Conservation (phyloP, 2,329 filamentous ascomycete species). For the Aspergillus clavatus region DNA sequence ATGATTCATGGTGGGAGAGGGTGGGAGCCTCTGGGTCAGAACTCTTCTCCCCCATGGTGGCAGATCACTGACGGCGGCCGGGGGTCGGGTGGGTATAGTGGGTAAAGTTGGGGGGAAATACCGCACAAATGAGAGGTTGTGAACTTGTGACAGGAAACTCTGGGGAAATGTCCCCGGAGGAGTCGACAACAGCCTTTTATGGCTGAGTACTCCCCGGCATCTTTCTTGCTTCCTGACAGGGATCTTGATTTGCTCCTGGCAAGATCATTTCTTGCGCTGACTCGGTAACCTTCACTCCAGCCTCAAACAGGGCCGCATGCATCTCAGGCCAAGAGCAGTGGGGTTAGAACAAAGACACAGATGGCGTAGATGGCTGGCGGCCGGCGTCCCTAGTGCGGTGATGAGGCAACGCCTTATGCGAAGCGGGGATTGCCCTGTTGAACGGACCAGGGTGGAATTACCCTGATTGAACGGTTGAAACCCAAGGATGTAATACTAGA, state of each 20-base stretch:
- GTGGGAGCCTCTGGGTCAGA: slow-evolving; percentile 8
- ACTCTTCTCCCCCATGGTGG: slow-evolving; percentile 9
- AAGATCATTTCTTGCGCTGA: not conserved
- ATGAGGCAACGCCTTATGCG: not conserved
- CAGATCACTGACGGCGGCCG: not conserved
- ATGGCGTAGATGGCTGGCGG: not conserved
- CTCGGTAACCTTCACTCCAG: not conserved
- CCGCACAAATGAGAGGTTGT: not conserved
- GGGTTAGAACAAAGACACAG: not conserved
- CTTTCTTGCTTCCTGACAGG: not conserved
- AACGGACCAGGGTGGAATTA: not conserved
- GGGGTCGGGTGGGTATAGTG: not conserved
- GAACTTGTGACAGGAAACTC: not conserved
- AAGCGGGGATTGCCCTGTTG: not conserved
- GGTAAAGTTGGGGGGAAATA: not conserved
- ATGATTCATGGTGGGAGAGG: slow-evolving; percentile 3
- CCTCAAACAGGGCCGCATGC: not conserved
- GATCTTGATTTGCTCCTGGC: too few relatives aligned
- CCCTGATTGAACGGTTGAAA: not conserved
- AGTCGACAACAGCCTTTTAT: not conserved
- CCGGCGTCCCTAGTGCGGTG: not conserved
- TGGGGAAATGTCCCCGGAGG: not conserved
- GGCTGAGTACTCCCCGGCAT: not conserved
- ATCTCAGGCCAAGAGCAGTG: not conserved
- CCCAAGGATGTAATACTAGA: not conserved